A percentile compares a stretch with the other conserved stretches of the same genome.
Conservation (phyloP, 768 basidiomycete genomes). For the Leccinum barrowsii region DNA sequence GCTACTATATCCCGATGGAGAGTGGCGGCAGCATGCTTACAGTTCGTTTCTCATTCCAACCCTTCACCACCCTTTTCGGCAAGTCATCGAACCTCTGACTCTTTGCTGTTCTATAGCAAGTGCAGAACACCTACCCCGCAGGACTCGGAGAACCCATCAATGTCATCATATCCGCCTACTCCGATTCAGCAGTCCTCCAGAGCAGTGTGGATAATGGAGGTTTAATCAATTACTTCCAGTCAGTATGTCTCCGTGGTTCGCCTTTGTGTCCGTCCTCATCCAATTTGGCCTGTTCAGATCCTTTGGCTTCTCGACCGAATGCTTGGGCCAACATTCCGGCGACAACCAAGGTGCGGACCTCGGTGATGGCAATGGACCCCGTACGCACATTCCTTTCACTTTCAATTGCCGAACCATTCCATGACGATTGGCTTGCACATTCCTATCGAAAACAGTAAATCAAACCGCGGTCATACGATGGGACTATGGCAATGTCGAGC, state of each 20-base stretch:
- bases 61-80: background rate
- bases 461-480: slow-evolving; percentile 83
- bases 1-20: slow-evolving; percentile 56
- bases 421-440: background rate
- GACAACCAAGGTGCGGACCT: slow-evolving; percentile 68
- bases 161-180: slow-evolving; percentile 71
- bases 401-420: background rate
- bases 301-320: slow-evolving; percentile 71
- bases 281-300: slow-evolving; percentile 37
- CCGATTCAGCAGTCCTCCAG: slow-evolving; percentile 65
- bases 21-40: slow-evolving; percentile 70
- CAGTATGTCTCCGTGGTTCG: slow-evolving; percentile 27
- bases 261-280: background rate
- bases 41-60: slow-evolving; percentile 39
- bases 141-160: slow-evolving; percentile 89
- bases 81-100: background rate
- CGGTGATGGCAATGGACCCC: slow-evolving; percentile 74
- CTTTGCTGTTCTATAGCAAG: slow-evolving; percentile 36
- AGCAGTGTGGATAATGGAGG: slow-evolving; percentile 64
- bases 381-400: slow-evolving; percentile 44
- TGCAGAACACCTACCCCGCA: slow-evolving; percentile 55
- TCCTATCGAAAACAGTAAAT: slow-evolving; percentile 48
- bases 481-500: slow-evolving; percentile 73
- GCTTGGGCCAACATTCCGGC: slow-evolving; percentile 78
- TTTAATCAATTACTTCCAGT: slow-evolving; percentile 80